A percentile compares a stretch with the other conserved stretches of the same genome.
These are phyloP conservation scores for Fragaria nilgerrensis DNA, from an alignment of 306 rosid genomes.

Conservation along the genomic window DNA sequence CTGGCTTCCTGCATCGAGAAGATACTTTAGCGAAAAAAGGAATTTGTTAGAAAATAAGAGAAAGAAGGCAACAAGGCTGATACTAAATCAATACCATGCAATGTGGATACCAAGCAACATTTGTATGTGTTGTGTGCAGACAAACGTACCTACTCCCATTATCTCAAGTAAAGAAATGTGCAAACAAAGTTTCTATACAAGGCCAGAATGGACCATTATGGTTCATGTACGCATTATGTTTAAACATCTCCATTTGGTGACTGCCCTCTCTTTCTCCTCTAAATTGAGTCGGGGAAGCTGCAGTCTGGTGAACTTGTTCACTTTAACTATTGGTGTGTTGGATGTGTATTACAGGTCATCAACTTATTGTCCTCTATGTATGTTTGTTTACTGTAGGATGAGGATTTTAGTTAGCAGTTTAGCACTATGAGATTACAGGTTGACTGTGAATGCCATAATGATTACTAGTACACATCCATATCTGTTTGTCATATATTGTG, in stretches of 20 bases:
- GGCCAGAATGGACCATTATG: background rate
- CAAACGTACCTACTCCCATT: too few relatives aligned
- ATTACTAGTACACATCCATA: background rate
- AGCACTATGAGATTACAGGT: background rate
- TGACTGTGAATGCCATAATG: background rate
- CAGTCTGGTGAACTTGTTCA: background rate
- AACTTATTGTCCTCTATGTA: background rate
- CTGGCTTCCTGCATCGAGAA: constrained; percentile 69
- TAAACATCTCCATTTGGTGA: too few relatives aligned
- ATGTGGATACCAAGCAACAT: background rate
- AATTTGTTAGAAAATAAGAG: background rate
- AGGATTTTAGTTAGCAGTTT: background rate
- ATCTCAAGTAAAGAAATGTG: background rate
- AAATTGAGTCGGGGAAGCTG: background rate
- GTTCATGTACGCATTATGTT: background rate
- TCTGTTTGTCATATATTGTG: background rate
- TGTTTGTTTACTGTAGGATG: background rate
- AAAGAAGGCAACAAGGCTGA: background rate
- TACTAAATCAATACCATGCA: background rate
- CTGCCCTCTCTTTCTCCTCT: background rate
- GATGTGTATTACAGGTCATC: background rate
- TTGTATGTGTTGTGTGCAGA: background rate
- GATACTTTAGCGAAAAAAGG: constrained; percentile 22
- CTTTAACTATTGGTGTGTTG: background rate
- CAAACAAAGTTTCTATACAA: background rate